phyloP scores from a whole-genome alignment of 805 yeast species.

The Pichia cephalocereana region DNA sequence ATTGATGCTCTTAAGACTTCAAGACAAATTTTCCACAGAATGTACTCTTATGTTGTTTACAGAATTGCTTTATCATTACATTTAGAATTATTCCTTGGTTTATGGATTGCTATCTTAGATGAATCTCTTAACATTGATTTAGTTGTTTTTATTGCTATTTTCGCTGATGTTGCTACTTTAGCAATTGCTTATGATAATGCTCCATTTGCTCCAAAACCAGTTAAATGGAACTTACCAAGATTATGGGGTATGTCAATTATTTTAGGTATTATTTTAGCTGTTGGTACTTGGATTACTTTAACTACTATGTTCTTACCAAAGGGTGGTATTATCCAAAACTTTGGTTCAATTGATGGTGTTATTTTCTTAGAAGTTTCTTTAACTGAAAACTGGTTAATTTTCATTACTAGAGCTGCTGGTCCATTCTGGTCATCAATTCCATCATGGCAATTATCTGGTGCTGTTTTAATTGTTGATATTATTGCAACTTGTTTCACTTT shows the following conservation, averaged over 20 bases:
- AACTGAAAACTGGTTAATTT: slow-evolving; percentile 96
- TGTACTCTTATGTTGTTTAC: slow-evolving; percentile 97
- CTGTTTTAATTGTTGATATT: slow-evolving; percentile 83
- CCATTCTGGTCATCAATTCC: slow-evolving; percentile 97
- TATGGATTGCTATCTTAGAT: slow-evolving; percentile 94
- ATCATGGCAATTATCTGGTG: slow-evolving; percentile 95
- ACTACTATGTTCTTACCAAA: slow-evolving; percentile 85
- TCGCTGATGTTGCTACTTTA: slow-evolving; percentile 95
- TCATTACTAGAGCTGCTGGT: slow-evolving; percentile 94
- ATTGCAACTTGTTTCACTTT: slow-evolving; percentile 86
- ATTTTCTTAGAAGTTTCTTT: slow-evolving; percentile 88
- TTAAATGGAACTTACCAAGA: slow-evolving; percentile 95
- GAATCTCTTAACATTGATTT: slow-evolving; percentile 79
- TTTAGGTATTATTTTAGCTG: slow-evolving; percentile 77
- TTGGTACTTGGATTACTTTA: slow-evolving; percentile 91
- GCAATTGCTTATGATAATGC: slow-evolving; percentile 98
- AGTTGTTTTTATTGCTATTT: slow-evolving; percentile 93
- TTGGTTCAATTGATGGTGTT: slow-evolving; percentile 90
- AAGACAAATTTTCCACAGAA: slow-evolving; percentile 97
- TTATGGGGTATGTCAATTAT: slow-evolving; percentile 94
- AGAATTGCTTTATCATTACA: slow-evolving; percentile 94
- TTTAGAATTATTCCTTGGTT: slow-evolving; percentile 89
- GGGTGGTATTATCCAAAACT: slow-evolving; percentile 95
- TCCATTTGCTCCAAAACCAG: slow-evolving; percentile 88
- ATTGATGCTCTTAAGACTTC: slow-evolving; percentile 93